Percentiles rank a stretch among this genome's conserved stretches.
Conservation (phyloP, 1,139 yeast species). For the Groenewaldozyma auringiensis region DNA sequence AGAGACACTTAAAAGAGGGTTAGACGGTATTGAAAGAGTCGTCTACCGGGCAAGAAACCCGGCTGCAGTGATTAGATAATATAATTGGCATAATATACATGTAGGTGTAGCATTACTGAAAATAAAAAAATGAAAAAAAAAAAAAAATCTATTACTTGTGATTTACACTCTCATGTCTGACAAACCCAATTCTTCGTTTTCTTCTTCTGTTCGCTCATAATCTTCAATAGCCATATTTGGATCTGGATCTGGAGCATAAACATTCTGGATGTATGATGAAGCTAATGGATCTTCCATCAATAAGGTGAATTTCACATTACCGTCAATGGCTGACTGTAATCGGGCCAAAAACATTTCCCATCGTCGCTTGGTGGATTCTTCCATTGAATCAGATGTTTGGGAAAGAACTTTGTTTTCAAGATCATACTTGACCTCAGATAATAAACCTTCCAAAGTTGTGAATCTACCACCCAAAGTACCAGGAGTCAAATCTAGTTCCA, state of each 20-base stretch:
- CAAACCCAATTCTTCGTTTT: conserved; percentile 88
- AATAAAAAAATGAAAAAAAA: conserved; percentile 1
- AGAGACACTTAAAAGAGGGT: conserved; percentile 47
- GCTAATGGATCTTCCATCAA: conserved; percentile 92
- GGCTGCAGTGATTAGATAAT: background rate
- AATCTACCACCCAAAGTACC: conserved; percentile 98
- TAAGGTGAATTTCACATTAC: conserved; percentile 76
- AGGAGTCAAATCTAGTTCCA: conserved; percentile 82
- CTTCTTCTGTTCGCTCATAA: conserved; percentile 73
- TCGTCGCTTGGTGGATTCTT: conserved; percentile 57
- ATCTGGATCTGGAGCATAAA: conserved; percentile 95
- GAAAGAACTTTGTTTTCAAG: conserved; percentile 77
- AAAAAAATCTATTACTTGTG: background rate
- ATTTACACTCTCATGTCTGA: conserved; percentile 55
- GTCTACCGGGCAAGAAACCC: conserved; percentile 24
- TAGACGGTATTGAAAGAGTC: conserved; percentile 61
- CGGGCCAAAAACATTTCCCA: conserved; percentile 77
- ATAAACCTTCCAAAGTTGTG: conserved; percentile 90
- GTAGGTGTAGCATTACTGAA: conserved; percentile 8
- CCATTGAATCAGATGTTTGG: conserved; percentile 90
- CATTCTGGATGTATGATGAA: conserved; percentile 91
- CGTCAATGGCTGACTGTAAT: conserved; percentile 74
- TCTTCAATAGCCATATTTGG: conserved; percentile 93
- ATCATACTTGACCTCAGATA: conserved; percentile 84
- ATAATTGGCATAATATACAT: too few species aligned